Percentiles rank a stretch among this genome's conserved stretches.
Evolutionary conservation across 805 yeast genomes (phyloP).

Genomic region (Metschnikowia cerradonensis): DNA sequence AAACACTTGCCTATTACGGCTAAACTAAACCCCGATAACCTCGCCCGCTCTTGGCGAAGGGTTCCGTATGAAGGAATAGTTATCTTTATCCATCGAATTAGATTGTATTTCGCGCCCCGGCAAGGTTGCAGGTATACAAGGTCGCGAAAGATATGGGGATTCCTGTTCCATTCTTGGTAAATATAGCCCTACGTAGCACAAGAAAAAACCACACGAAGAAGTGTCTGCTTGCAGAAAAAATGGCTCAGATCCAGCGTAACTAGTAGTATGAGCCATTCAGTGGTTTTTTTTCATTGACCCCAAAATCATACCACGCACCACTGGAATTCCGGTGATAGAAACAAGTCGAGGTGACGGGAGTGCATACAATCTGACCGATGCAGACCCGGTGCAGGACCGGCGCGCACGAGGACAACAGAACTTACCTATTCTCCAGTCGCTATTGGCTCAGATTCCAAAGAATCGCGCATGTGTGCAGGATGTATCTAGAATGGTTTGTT

Average conservation of each 20-base stretch:
- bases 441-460: not conserved
- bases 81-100: constrained; percentile 1
- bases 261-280: too few species aligned
- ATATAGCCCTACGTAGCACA: not conserved
- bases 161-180: not conserved
- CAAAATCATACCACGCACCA: not conserved
- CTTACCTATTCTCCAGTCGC: constrained; percentile 1
- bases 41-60: not conserved
- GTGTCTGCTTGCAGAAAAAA: too few species aligned
- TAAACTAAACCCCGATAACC: not conserved
- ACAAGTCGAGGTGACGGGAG: not conserved
- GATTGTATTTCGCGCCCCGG: not conserved
- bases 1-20: not conserved
- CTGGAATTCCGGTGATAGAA: not conserved
- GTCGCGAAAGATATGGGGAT: constrained; percentile 2
- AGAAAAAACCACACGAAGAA: too few species aligned
- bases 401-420: not conserved
- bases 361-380: not conserved
- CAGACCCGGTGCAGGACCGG: not conserved
- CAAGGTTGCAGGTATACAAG: not conserved
- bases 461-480: not conserved
- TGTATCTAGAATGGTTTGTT: not conserved
- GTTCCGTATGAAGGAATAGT: not conserved
- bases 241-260: too few species aligned
- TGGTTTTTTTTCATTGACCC: not conserved